Conservation (phyloP, 169 alveolate genomes). For the Miamiensis avidus region DNA sequence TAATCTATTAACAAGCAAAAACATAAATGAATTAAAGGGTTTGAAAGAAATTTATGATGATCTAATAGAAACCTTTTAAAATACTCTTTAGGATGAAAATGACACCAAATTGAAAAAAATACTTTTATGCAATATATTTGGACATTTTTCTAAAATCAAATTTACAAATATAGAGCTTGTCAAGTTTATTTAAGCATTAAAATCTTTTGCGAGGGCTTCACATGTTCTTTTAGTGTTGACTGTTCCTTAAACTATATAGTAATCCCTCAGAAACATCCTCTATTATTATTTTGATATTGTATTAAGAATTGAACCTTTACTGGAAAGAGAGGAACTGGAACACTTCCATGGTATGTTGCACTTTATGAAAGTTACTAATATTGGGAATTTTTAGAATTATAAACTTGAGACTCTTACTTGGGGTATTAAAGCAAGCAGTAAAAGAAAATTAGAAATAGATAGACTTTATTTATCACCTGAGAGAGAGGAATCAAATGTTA, state of each 20-base stretch:
- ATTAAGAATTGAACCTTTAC: conserved; percentile 11
- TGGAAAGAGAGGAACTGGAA: conserved; percentile 13
- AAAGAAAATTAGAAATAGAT: conserved; percentile 27
- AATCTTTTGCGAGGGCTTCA: conserved; percentile 28
- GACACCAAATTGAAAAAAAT: conserved; percentile 19
- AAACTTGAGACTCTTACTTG: conserved; percentile 22
- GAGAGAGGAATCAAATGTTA: not conserved
- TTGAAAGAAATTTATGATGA: conserved; percentile 16
- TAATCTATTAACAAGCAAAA: not conserved
- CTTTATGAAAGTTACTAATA: conserved; percentile 6
- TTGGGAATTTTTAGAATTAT: conserved; percentile 7
- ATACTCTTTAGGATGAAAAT: conserved; percentile 5
- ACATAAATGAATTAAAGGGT: conserved; percentile 2
- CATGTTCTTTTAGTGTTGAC: conserved; percentile 13
- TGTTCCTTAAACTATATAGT: conserved; percentile 2
- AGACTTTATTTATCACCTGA: conserved; percentile 18
- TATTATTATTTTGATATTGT: conserved; percentile 10
- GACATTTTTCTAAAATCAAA: conserved; percentile 22
- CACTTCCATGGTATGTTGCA: conserved; percentile 27
- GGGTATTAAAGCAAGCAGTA: conserved; percentile 23
- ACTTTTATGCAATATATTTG: conserved; percentile 6
- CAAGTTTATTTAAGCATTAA: conserved; percentile 21
- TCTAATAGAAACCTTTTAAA: not conserved
- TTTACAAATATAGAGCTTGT: not conserved
- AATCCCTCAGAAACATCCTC: not conserved